Evolutionary conservation across 257 asterid genomes (phyloP).

Genomic region (Solanum phureja): DNA sequence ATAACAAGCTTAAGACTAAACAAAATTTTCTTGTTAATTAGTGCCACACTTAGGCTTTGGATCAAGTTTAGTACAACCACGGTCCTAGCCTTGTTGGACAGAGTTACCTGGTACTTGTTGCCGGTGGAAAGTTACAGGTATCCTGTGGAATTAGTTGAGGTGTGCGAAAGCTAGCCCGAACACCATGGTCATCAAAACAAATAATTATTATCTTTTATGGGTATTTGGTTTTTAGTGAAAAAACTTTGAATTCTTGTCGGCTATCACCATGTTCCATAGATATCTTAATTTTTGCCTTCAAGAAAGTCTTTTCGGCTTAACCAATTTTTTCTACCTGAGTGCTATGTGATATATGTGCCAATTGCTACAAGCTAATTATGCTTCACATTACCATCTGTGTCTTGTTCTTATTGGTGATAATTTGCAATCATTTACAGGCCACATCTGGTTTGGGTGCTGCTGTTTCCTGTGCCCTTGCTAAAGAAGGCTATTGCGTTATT

Average conservation of each 20-base stretch:
- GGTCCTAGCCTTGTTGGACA: background rate
- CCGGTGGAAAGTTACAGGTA: background rate
- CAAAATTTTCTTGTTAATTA: background rate
- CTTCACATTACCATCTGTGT: background rate
- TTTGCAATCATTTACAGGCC: constrained; percentile 39
- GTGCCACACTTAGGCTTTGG: background rate
- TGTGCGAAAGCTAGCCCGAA: too few species aligned
- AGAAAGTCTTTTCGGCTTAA: background rate
- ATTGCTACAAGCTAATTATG: background rate
- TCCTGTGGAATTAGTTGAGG: too few species aligned
- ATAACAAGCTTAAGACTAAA: background rate
- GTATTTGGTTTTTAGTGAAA: background rate
- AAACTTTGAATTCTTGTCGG: background rate
- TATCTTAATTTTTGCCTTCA: background rate
- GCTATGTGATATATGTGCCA: background rate
- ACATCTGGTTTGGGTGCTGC: constrained; percentile 93
- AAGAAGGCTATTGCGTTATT: constrained; percentile 66
- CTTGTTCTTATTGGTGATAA: background rate
- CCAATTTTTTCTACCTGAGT: background rate
- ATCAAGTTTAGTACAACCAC: background rate
- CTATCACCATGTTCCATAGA: background rate
- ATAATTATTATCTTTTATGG: background rate
- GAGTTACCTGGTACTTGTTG: background rate
- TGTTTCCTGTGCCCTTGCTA: constrained; percentile 62
- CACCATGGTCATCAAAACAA: too few species aligned